phyloP scores from a whole-genome alignment of 2,329 filamentous ascomycete genomes.

The Paecilomyces sp. region DNA sequence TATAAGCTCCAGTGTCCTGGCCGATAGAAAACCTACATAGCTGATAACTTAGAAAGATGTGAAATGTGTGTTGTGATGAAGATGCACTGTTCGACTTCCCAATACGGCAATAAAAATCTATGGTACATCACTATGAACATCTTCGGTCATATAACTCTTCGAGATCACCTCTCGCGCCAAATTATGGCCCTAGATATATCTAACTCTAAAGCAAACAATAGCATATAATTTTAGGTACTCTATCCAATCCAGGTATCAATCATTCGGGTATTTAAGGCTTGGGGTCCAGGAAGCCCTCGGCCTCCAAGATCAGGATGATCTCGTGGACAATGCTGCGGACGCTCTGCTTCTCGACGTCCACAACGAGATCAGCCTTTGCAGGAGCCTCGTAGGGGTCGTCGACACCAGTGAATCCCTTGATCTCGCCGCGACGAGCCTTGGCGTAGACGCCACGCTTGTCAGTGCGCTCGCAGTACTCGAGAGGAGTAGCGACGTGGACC shows the following conservation, averaged over 20 bases:
- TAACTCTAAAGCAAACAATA: background rate
- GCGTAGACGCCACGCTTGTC: constrained; percentile 88
- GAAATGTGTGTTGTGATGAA: background rate
- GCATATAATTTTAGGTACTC: background rate
- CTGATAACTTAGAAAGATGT: too few species aligned
- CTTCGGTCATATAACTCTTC: background rate
- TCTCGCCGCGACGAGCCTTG: constrained; percentile 76
- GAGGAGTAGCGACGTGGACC: constrained; percentile 84
- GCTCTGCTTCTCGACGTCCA: constrained; percentile 77
- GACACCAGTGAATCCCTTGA: constrained; percentile 97
- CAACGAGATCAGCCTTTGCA: constrained; percentile 70
- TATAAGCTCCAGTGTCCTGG: too few species aligned
- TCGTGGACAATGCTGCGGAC: constrained; percentile 94
- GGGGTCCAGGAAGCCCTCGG: constrained; percentile 74
- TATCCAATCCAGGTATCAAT: background rate
- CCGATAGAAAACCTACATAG: too few species aligned
- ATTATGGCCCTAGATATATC: background rate
- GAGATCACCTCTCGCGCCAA: background rate
- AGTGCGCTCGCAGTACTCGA: constrained; percentile 91
- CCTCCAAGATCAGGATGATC: constrained; percentile 89
- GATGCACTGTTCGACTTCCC: background rate
- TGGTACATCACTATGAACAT: too few species aligned
- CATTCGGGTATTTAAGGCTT: constrained; percentile 24
- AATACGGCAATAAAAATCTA: background rate
- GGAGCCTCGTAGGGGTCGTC: constrained; percentile 94